Evolutionary conservation across 1,139 yeast species (phyloP), one percentile per base, ranked within the genome.

Genomic region (Yamadazyma songkhlaensis): DNA sequence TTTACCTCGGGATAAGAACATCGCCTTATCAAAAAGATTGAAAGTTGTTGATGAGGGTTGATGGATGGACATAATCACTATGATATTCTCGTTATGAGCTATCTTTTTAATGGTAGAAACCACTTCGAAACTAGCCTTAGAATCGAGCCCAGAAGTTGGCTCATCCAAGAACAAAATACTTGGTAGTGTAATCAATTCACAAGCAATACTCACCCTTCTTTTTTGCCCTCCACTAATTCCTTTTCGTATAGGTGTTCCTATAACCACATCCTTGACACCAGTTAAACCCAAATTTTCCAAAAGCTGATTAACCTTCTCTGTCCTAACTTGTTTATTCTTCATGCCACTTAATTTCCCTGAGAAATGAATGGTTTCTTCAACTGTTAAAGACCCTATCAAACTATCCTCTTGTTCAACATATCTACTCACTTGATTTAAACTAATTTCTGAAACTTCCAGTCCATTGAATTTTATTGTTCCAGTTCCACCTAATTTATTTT

Each of bases 81-180:
- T 49, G 44, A 62, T 59, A 32, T 56, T 54, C 32, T 54, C 59
- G 9, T 42, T 40, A 27, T 38, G 40, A 5, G 65, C 64, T 23
- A 59, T 41, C 25, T 46, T 66, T 32, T 55, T 53, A 31, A 60
- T 46, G 31, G 50, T 48, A 10, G 48, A 42, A 15, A 60, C 53
- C 11, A 60, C 57, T 34, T 57, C 57, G 38, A 47, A 46, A 5
- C 67, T 56, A 25, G 60, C 51, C 11, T 48, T 44, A 3, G 96
- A 81, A 57, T 92, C 98, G 44, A 92, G 67, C 0, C 98, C 98
- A 0, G 96, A 86, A 0, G 98, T 92, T 24, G 95, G 95, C 55
- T 86, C 95, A 62, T 86, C 95, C 43, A 86, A 65, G 49, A 85
- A 52, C 22, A 57, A 45, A 31, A 58, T 45, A n/a, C 49, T 43